phyloP scores from a whole-genome alignment of 352 stramenopile genomes.

The Pelagophyceae sp. region DNA sequence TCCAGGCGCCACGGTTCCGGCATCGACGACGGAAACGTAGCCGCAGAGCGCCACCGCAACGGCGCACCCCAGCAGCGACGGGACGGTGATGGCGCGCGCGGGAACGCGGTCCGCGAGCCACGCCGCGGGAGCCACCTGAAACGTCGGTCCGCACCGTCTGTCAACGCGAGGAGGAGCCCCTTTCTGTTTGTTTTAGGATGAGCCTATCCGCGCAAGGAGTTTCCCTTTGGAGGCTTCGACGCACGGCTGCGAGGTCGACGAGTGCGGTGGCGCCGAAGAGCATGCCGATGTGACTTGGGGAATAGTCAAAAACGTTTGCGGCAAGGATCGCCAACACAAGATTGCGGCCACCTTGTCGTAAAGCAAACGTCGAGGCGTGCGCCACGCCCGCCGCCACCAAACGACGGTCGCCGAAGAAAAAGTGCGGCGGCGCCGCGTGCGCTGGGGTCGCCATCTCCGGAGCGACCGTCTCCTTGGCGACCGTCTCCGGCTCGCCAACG shows the following conservation, averaged over 20 bases:
- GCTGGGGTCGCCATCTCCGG: not conserved
- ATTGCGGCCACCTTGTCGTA: conserved; percentile 15
- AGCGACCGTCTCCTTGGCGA: not conserved
- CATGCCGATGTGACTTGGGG: not conserved
- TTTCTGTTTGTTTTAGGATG: no score
- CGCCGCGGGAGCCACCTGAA: not conserved
- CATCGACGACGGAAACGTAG: not conserved
- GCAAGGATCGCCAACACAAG: not conserved
- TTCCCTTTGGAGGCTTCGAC: no score
- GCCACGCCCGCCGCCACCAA: not conserved
- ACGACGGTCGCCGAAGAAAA: not conserved
- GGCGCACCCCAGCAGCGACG: not conserved
- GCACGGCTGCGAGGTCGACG: not conserved
- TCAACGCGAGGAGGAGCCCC: no score
- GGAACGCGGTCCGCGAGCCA: not conserved
- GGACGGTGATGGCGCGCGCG: not conserved
- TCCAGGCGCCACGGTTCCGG: not conserved
- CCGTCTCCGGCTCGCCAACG: not conserved
- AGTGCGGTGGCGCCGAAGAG: not conserved
- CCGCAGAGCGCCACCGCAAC: not conserved
- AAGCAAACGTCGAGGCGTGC: not conserved
- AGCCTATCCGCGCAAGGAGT: no score
- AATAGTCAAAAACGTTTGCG: not conserved
- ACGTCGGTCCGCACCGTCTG: no score
- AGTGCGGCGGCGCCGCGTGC: not conserved